phyloP scores from a whole-genome alignment of 1,284 basidiomycete genomes.

The Boletus smithii region DNA sequence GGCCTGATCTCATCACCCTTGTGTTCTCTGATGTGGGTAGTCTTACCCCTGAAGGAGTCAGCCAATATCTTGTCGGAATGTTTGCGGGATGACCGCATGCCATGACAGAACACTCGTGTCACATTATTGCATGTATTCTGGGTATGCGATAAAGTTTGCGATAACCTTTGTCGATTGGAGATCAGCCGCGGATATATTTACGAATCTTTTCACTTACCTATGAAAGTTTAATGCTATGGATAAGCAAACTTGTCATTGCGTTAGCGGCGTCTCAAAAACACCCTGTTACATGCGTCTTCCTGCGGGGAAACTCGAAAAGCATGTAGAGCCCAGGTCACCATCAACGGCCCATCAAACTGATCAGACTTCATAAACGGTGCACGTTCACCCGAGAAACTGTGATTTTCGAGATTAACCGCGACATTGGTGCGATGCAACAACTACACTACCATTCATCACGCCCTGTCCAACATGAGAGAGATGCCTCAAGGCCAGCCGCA shows the following conservation, averaged over 20 bases:
- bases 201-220: conserved; percentile 8
- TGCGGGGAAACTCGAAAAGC: conserved; percentile 14
- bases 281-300: conserved; percentile 19
- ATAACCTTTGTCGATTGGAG: conserved; percentile 35
- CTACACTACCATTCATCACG: no score
- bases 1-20: conserved; percentile 84
- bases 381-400: no score
- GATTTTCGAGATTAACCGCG: conserved; percentile 30
- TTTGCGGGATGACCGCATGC: conserved; percentile 60
- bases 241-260: conserved; percentile 4
- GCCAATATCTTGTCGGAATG: conserved; percentile 88
- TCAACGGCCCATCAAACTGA: conserved; percentile 23
- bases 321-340: conserved; percentile 9
- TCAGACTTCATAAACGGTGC: conserved; percentile 16
- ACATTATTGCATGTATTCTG: conserved; percentile 11
- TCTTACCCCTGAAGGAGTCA: conserved; percentile 87
- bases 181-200: conserved; percentile 18
- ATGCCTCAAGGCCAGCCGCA: no score
- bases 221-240: conserved; percentile 17
- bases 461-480: no score
- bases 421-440: conserved; percentile 12
- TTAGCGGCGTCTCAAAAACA: conserved; percentile 13
- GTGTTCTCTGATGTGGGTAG: conserved; percentile 92
- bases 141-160: conserved; percentile 39
- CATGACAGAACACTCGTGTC: background rate